phyloP scores from a whole-genome alignment of 257 asterid genomes.

The Nicotiana noctiflora region DNA sequence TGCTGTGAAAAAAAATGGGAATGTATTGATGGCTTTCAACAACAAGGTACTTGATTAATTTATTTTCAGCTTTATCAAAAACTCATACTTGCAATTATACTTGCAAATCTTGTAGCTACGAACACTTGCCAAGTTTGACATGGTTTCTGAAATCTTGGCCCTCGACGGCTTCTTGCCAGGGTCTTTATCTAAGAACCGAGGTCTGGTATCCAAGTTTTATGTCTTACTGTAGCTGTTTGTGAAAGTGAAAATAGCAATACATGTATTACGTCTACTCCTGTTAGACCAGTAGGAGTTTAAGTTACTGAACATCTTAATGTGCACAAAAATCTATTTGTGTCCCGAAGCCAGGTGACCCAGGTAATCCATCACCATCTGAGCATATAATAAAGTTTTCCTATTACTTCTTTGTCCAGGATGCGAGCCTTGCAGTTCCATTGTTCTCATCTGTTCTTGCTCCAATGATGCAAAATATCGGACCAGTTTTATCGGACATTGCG shows the following conservation, averaged over 20 bases:
- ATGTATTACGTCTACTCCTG: background rate
- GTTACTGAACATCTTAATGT: background rate
- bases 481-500: slow-evolving; percentile 69
- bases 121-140: background rate
- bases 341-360: background rate
- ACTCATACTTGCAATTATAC: background rate
- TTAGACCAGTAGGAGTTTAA: background rate
- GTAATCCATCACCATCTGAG: background rate
- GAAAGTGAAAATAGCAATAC: background rate
- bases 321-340: background rate
- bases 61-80: slow-evolving; percentile 5
- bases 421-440: slow-evolving; percentile 77
- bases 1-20: slow-evolving; percentile 87
- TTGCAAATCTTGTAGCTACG: background rate
- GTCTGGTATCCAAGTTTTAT: background rate
- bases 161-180: background rate
- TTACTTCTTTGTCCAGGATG: slow-evolving; percentile 51
- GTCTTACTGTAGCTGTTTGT: background rate
- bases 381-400: background rate
- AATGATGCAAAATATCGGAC: slow-evolving; percentile 80
- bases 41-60: slow-evolving; percentile 50
- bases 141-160: background rate
- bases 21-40: slow-evolving; percentile 79
- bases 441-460: slow-evolving; percentile 85
- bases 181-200: background rate